phyloP scores from a whole-genome alignment of 139 green algal genomes.

The Gonium pectorale region DNA sequence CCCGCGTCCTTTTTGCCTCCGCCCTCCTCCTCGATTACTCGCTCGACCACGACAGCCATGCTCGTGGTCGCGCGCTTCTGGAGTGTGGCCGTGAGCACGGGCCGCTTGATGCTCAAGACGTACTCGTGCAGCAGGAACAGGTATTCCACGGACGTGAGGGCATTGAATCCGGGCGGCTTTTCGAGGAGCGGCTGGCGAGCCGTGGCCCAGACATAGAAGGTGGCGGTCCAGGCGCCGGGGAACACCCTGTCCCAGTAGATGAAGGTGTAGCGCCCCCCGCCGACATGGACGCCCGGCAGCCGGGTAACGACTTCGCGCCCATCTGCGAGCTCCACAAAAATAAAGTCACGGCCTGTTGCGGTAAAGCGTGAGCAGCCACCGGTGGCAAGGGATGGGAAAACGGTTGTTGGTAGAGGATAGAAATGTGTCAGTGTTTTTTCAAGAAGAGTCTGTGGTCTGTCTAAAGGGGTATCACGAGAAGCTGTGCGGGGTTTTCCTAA shows the following conservation, averaged over 20 bases:
- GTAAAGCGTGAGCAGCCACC: no score
- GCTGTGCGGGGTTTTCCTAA: no score
- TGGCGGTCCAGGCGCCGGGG: not conserved
- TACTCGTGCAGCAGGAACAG: not conserved
- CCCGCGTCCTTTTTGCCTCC: no score
- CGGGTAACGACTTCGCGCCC: no score
- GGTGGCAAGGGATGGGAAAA: no score
- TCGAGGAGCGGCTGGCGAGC: not conserved
- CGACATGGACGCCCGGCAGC: not conserved
- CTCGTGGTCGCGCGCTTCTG: no score
- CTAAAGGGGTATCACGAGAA: not conserved
- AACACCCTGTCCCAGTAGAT: not conserved
- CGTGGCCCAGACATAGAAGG: not conserved
- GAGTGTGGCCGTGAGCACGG: not conserved
- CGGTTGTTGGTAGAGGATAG: no score
- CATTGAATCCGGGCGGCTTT: not conserved
- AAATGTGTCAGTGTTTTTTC: no score
- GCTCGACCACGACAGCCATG: no score
- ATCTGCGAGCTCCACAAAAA: not conserved
- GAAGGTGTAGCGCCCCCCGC: not conserved
- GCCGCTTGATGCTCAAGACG: not conserved
- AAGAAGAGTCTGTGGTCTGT: no score
- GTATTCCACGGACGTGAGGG: not conserved
- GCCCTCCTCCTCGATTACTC: not conserved
- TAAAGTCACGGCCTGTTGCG: not conserved